phyloP scores from a whole-genome alignment of 345 rosid species.

The Eucalyptus decipiens region DNA sequence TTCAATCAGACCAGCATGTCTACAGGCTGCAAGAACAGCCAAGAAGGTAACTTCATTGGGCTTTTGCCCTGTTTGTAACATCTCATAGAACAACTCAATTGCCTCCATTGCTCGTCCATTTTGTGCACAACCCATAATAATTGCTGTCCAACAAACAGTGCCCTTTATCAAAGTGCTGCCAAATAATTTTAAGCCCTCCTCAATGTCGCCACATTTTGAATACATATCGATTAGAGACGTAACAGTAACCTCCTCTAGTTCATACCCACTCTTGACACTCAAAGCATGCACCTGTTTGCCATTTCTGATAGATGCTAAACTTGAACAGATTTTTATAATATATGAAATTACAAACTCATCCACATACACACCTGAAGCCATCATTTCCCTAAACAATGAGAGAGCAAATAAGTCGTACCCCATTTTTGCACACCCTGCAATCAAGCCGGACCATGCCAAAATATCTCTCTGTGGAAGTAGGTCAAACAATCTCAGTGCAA shows the following conservation, averaged over 20 bases:
- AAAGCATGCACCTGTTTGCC: constrained; percentile 58
- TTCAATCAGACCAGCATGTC: constrained; percentile 55
- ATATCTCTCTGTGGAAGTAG: constrained; percentile 46
- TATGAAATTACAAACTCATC: constrained; percentile 45
- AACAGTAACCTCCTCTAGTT: constrained; percentile 25
- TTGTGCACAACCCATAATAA: constrained; percentile 64
- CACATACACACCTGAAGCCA: constrained; percentile 12
- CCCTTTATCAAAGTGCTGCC: constrained; percentile 26
- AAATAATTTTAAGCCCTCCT: constrained; percentile 34
- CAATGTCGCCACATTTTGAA: constrained; percentile 63
- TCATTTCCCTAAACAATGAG: constrained; percentile 38
- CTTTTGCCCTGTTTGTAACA: constrained; percentile 30
- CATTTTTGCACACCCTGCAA: constrained; percentile 37
- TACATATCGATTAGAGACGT: constrained; percentile 53
- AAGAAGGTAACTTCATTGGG: constrained; percentile 68
- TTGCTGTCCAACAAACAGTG: constrained; percentile 60
- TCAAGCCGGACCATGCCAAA: constrained; percentile 53
- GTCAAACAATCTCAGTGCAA: constrained; percentile 23
- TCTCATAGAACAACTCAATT: constrained; percentile 29
- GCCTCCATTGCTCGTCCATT: constrained; percentile 59
- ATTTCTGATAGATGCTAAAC: constrained; percentile 34
- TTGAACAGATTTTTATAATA: constrained; percentile 50
- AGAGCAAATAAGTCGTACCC: constrained; percentile 27
- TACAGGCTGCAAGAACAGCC: constrained; percentile 61
- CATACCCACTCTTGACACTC: constrained; percentile 44